Evolutionary conservation across 1,284 basidiomycete genomes (phyloP), one percentile per base, ranked within the genome.

Genomic region (Tilletiaria anomala): DNA sequence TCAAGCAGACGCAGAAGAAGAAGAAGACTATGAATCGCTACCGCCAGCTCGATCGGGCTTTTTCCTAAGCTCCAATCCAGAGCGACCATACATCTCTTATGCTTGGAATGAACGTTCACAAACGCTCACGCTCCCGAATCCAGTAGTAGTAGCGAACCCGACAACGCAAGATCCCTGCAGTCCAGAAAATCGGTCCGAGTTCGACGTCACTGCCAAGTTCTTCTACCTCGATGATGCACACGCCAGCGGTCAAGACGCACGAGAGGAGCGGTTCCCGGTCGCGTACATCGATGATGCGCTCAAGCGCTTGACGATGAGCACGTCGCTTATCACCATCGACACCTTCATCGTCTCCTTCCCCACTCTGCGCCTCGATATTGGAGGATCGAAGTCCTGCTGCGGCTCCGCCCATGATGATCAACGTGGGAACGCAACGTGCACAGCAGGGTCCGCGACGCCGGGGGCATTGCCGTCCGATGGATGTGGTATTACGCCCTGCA

Each of bases 191-290:
- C 21, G 58, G 5, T 47, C 42, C 36, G 47, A 50, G 3, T 57
- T 54, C 40, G 58, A 61, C 36, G 56, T 61, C 19, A 61, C 56
- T 2, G 56, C 53, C 43, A 61, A 61, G 40, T 53, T 61, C 43
- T 61, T 59, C 51, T 56, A 49, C 26, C 48, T 61, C 34, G 40
- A 45, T 26, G 31, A 33, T 8, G 21, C 19, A 11, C 20, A 32
- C n/a, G 15, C n/a, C 16, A n/a, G 17, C 10, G 20, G 3, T 8
- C 22, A 5, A 8, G 12, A 32, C 18, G 37, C 21, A 5, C 32
- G 35, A 14, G 24, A 35, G 5, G 37, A 33, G 6, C 22, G 31
- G 23, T 33, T 39, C 17, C 35, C 41, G 1, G 32, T 29, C 12
- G 32, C 26, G 2, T 40, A 43, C 34, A 45, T 58, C 22, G 52